Base-by-base conservation (phyloP, 768 basidiomycete genomes). In the Rhodotorula toruloides region DNA sequence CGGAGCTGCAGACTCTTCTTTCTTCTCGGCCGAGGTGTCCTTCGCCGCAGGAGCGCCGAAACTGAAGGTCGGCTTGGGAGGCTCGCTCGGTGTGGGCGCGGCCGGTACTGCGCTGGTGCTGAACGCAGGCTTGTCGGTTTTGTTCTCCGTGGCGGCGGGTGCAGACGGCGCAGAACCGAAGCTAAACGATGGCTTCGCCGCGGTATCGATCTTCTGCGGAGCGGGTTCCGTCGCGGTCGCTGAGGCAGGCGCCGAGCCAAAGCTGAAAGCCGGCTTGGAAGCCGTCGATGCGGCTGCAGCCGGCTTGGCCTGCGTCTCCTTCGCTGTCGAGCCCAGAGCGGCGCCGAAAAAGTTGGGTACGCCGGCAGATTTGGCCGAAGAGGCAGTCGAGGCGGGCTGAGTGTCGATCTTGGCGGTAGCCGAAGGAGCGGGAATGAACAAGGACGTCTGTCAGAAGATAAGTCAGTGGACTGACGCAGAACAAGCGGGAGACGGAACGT, bases 21-120 rank as follows among this genome's bases (percentile, higher is more conserved):
- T 36, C 31, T 31, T 31, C 3, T 10, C 48, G 3, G 34, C 34
- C 1, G 50, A 1, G 1, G 32, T 32, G 10, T 31, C 31, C 49
- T 50, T 50, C 31, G 47, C n/a, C 7, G 29, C 27, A 29, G 47
- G 21, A 11, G 47, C 49, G 9, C 49, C 49, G 49, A 50, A 50
- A 32, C 49, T 55, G 54, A 43, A 55, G 10, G 54, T 9, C 39
- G 37, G 54, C 25, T 55, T 55, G 21, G 40, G 39, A 39, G 31
- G 39, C n/a, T 40, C 37, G 12, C 12, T 17, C 29, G 32, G 32
- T 17, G 29, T 10, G 4, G 16, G 31, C 16, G 29, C 9, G 32
- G 13, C 49, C 4, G 49, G 16, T 5, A 17, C 47, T n/a, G 47
- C 44, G 44, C 44, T 34, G 27, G n/a, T 34, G 52, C 21, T 25